These are phyloP conservation scores for Zygosaccharomyces bailii DNA, from an alignment of 805 yeast genomes.

Conservation along the genomic window DNA sequence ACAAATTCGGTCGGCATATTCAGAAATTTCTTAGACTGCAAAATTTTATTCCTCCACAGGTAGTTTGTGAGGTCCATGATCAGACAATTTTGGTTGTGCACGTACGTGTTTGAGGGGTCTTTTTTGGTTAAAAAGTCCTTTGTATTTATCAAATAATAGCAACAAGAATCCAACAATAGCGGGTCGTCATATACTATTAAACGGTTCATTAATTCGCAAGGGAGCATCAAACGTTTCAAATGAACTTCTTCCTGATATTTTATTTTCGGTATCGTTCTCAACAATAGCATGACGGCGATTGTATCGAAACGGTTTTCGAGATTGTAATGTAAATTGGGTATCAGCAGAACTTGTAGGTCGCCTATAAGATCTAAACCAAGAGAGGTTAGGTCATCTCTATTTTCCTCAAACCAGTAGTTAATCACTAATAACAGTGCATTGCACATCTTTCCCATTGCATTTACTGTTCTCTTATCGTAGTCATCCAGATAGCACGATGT, in stretches of 20 bases:
- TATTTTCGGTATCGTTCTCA: conserved; percentile 11
- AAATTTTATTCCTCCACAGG: conserved; percentile 32
- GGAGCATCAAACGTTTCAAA: conserved; percentile 17
- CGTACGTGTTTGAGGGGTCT: conserved; percentile 15
- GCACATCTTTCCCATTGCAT: conserved; percentile 12
- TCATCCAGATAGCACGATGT: conserved; percentile 21
- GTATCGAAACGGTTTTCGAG: conserved; percentile 19
- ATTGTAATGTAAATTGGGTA: conserved; percentile 11
- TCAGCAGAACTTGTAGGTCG: conserved; percentile 18
- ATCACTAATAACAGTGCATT: conserved; percentile 17
- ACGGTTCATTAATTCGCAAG: conserved; percentile 18
- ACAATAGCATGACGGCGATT: conserved; percentile 10
- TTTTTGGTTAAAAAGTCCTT: conserved; percentile 16
- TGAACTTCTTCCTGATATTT: conserved; percentile 6
- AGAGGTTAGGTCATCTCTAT: conserved; percentile 1
- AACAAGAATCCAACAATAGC: conserved; percentile 21
- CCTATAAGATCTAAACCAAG: conserved; percentile 15
- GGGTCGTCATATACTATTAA: conserved; percentile 26
- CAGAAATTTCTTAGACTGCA: conserved; percentile 18
- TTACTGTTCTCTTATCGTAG: background rate
- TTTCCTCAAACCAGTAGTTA: conserved; percentile 14
- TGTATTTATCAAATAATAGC: conserved; percentile 22
- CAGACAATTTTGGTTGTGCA: conserved; percentile 25
- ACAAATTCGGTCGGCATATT: conserved; percentile 27
- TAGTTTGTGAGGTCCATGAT: conserved; percentile 31